phyloP scores from a whole-genome alignment of 1,284 basidiomycete species.

The Malassezia equina region DNA sequence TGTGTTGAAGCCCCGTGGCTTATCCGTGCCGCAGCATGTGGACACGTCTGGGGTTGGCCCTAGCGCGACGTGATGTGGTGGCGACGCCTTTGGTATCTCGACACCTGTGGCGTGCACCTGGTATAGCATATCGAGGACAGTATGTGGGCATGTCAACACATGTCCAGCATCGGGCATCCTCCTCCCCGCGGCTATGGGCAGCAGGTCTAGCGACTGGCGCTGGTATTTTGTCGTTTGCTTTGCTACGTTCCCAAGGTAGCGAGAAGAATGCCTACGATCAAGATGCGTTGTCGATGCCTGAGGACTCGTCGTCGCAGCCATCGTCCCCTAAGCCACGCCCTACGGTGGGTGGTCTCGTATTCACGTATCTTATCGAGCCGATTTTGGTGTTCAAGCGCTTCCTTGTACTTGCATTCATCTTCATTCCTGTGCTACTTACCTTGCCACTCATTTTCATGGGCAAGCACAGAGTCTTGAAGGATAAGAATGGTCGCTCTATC shows the following conservation, averaged over 20 bases:
- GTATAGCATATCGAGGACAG: not conserved
- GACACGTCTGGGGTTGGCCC: not conserved
- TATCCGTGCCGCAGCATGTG: not conserved
- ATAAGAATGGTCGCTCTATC: conserved; percentile 18
- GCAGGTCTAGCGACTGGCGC: not conserved
- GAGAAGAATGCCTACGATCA: not conserved
- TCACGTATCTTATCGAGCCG: conserved; percentile 65
- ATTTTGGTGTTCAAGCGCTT: conserved; percentile 74
- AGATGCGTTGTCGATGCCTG: not conserved
- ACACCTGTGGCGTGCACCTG: not conserved
- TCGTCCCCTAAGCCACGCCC: not conserved
- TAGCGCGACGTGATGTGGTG: not conserved
- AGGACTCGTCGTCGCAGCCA: not conserved
- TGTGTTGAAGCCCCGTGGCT: not conserved
- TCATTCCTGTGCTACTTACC: conserved; percentile 74
- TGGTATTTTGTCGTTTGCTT: not conserved
- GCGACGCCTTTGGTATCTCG: not conserved
- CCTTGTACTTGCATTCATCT: conserved; percentile 69
- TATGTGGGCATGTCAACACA: not conserved
- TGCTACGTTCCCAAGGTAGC: not conserved
- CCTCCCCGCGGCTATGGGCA: not conserved
- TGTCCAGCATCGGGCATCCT: not conserved
- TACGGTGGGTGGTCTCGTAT: not conserved
- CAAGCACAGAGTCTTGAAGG: not conserved
- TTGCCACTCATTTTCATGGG: conserved; percentile 75